A percentile compares a stretch with the other conserved stretches of the same genome.
These are phyloP conservation scores for Larix sibirica DNA, from an alignment of 83 land plant species.

Conservation along the genomic window DNA sequence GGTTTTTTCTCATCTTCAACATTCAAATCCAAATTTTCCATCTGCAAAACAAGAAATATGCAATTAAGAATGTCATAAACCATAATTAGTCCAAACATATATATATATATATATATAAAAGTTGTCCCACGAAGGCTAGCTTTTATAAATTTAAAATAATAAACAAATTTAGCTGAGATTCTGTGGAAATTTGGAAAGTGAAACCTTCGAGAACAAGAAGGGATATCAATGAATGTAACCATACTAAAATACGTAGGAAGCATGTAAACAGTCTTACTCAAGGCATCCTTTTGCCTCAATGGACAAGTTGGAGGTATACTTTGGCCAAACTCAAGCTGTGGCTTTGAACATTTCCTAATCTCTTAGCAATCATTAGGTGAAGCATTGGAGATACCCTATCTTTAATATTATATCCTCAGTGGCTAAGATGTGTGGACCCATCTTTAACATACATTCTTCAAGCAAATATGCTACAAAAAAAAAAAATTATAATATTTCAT, in stretches of 20 bases:
- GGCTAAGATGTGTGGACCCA: neutral
- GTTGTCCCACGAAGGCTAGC: neutral
- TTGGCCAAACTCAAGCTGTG: neutral
- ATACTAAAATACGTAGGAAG: neutral
- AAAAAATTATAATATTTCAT: too few relatives aligned
- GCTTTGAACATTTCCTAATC: neutral
- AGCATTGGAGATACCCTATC: neutral
- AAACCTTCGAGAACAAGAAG: neutral
- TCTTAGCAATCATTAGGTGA: neutral
- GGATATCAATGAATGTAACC: neutral
- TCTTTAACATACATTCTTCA: neutral
- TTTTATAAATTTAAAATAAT: neutral
- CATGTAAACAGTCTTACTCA: too few relatives aligned
- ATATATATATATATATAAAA: too few relatives aligned
- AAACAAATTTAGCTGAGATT: neutral
- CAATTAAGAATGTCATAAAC: neutral
- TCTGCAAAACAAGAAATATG: slow-evolving; percentile 47
- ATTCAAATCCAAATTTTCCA: slow-evolving; percentile 93
- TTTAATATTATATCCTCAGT: neutral
- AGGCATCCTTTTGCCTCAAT: neutral
- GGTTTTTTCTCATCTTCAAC: slow-evolving; percentile 86
- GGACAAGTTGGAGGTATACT: neutral
- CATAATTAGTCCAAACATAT: neutral
- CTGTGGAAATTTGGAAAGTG: neutral
- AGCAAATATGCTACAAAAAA: neutral